A percentile compares a stretch with the other conserved stretches of the same genome.
Evolutionary conservation across 2,329 filamentous ascomycete species (phyloP).

Genomic region (Aureobasidium subglaciale): DNA sequence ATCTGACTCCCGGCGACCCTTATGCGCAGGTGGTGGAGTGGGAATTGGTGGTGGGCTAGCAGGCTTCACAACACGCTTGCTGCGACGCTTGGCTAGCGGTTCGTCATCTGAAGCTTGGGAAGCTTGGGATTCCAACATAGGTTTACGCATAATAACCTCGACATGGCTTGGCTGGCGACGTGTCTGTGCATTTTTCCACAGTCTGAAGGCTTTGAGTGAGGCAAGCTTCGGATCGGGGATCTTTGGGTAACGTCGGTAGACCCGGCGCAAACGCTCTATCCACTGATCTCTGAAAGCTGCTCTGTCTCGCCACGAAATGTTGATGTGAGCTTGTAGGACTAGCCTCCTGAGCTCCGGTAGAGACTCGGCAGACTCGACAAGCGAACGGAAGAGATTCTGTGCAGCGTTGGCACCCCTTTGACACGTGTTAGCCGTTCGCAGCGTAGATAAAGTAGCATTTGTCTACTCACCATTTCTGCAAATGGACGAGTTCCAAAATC

Average conservation of each 20-base stretch:
- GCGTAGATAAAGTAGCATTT: neutral
- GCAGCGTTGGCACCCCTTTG: conserved; percentile 52
- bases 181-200: conserved; percentile 30
- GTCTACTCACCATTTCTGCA: conserved; percentile 59
- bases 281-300: conserved; percentile 72
- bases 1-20: conserved; percentile 13
- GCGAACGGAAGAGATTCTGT: conserved; percentile 69
- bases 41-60: neutral
- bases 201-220: conserved; percentile 36
- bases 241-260: conserved; percentile 52
- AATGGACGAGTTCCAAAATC: conserved; percentile 65
- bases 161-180: conserved; percentile 18
- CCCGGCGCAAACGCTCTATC: conserved; percentile 60
- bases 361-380: conserved; percentile 62
- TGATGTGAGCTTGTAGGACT: conserved; percentile 68
- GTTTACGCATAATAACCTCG: conserved; percentile 22
- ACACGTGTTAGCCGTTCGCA: neutral
- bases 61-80: conserved; percentile 23
- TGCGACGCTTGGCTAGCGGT: conserved; percentile 21
- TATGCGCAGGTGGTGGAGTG: neutral
- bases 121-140: neutral
- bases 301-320: conserved; percentile 72
- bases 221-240: conserved; percentile 39
- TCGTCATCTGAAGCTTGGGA: conserved; percentile 6
- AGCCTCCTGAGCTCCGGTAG: conserved; percentile 63